Evolutionary conservation across 1,284 basidiomycete species (phyloP).

Genomic region (Trametes polyzona): DNA sequence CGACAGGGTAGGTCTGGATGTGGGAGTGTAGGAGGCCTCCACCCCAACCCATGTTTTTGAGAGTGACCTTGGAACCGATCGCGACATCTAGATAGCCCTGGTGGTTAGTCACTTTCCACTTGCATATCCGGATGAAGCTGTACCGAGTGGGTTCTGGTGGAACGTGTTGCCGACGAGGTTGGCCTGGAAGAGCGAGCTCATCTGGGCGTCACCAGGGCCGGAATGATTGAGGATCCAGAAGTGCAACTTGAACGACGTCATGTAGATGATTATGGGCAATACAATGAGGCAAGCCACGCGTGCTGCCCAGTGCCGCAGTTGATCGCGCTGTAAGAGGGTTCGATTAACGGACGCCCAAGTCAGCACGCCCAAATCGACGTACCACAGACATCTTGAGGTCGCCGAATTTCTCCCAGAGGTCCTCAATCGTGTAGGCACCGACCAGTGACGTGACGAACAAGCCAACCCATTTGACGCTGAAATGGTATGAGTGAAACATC

Average conservation of each 20-base stretch:
- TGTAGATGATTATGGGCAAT: conserved; percentile 90
- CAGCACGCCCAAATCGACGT: conserved; percentile 36
- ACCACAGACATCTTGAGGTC: conserved; percentile 92
- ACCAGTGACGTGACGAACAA: conserved; percentile 95
- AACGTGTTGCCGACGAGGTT: conserved; percentile 96
- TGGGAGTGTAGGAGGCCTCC: conserved; percentile 97
- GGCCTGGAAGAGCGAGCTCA: conserved; percentile 99
- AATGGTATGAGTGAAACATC: not conserved
- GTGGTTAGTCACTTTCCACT: not conserved
- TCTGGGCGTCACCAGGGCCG: conserved; percentile 96
- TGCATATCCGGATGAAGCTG: conserved; percentile 18
- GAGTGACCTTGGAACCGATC: conserved; percentile 87
- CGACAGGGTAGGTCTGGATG: conserved; percentile 90
- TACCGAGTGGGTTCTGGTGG: conserved; percentile 82
- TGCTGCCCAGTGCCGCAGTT: conserved; percentile 91
- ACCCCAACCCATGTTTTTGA: conserved; percentile 98
- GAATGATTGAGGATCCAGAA: conserved; percentile 94
- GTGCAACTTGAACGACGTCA: conserved; percentile 94
- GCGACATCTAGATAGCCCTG: conserved; percentile 71
- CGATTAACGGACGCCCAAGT: not conserved
- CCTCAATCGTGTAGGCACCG: conserved; percentile 95
- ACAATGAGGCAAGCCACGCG: conserved; percentile 87
- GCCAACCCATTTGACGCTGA: conserved; percentile 95
- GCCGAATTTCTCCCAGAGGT: conserved; percentile 98
- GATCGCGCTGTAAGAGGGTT: conserved; percentile 61